Base-by-base conservation (phyloP, 306 rosid genomes). In the Aeschynomene evenia region DNA sequence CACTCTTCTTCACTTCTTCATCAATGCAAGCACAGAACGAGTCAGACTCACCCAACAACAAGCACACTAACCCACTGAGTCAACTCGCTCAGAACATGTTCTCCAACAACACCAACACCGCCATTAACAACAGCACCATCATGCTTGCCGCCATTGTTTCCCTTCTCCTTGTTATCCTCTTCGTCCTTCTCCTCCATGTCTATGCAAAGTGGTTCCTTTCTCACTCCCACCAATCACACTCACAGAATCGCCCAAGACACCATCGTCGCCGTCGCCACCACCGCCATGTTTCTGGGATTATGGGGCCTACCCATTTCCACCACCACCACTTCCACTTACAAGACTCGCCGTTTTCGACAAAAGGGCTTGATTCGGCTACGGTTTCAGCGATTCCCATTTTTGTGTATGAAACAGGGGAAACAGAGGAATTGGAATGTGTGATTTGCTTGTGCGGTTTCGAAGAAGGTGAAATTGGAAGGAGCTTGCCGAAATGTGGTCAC, bases 161-260 rank as follows among this genome's bases (percentile, higher is more conserved):
- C 21, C 81, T 95, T 13, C 88, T 95, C 45, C 57, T 91, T 0
- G 97, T 91, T 61, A 80, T 91, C 56, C 87, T 95, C 82, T 95
- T 95, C 75, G 99, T 95, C 76, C 84, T 95, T 22, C 79, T 95
- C 21, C 99, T 95, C 80, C 99, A 95, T 20, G 28, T 89, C 40
- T 95, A 89, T 50, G 99, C 99, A 61, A 87, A 84, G 43, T 87
- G 91, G 82, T 89, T 91, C 89, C 54, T 88, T 1, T 58, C 85
- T 28, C 97, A 80, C 2, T 72, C 89, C 9, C 77, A 45, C 2
- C 21, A 7, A 13, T 4, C 50, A 13, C 50, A 12, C 3, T 7
- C 2, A n/a, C 51, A n/a, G 9, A 19, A 13, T 45, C 80, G 58
- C n/a, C 72, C 69, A 7, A 28, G 63, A 26, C 83, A 9, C 0